A percentile compares a stretch with the other conserved stretches of the same genome.
Evolutionary conservation across 257 asterid species (phyloP).

Genomic region (Sherardia arvensis): DNA sequence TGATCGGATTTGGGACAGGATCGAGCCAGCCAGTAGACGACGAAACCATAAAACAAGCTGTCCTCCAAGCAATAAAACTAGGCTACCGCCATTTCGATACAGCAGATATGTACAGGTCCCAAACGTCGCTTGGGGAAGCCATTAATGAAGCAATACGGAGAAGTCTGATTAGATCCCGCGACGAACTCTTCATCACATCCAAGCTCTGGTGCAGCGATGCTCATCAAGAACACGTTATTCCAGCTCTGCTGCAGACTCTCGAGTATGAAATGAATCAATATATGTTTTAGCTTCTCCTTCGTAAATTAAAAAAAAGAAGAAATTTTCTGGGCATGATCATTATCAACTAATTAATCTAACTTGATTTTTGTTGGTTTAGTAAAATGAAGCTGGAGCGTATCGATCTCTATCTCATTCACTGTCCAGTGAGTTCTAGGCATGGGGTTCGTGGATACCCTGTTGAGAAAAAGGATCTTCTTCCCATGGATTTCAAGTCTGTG

Average conservation of each 20-base stretch:
- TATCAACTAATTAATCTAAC: slow-evolving; percentile 10
- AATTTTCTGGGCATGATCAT: too few species aligned
- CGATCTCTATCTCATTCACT: slow-evolving; percentile 45
- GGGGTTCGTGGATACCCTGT: slow-evolving; percentile 26
- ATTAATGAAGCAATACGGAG: slow-evolving; percentile 26
- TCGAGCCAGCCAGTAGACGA: slow-evolving; percentile 49
- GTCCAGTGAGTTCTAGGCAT: slow-evolving; percentile 33
- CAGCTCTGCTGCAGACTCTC: slow-evolving; percentile 31
- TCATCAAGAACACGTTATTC: slow-evolving; percentile 33
- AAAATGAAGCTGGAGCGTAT: slow-evolving; percentile 35
- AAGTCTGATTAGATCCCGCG: slow-evolving; percentile 36
- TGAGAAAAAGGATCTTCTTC: slow-evolving; percentile 30
- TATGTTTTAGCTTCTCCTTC: too few species aligned
- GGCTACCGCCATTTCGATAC: slow-evolving; percentile 71
- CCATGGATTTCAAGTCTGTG: slow-evolving; percentile 37
- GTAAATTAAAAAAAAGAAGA: too few species aligned
- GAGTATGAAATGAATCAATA: too few species aligned
- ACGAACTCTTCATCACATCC: slow-evolving; percentile 43
- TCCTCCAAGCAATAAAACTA: slow-evolving; percentile 36
- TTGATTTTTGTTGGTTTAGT: slow-evolving; percentile 22
- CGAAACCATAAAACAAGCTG: slow-evolving; percentile 28
- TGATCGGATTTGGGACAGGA: slow-evolving; percentile 50
- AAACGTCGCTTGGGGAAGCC: slow-evolving; percentile 51
- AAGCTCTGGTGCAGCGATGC: slow-evolving; percentile 65
- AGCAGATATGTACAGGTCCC: slow-evolving; percentile 44